Evolutionary conservation across 2,329 filamentous ascomycete genomes (phyloP).

Genomic region (Rosellinia necatrix): DNA sequence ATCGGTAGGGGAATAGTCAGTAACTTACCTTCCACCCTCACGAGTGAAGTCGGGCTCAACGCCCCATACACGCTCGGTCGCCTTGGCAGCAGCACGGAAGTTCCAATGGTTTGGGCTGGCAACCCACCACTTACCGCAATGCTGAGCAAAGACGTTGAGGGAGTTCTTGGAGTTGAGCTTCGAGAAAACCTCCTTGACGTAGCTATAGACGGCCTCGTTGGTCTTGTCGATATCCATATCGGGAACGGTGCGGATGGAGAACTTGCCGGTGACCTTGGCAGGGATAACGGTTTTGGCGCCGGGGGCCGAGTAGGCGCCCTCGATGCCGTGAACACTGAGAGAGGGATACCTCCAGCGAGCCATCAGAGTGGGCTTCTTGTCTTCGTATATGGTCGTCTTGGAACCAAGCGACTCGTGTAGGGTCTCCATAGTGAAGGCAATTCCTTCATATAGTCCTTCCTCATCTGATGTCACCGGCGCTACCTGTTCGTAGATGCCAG

Average conservation of each 20-base stretch:
- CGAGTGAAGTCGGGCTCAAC: conserved; percentile 93
- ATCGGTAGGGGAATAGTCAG: background rate
- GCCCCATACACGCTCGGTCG: conserved; percentile 93
- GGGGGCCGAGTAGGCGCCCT: conserved; percentile 90
- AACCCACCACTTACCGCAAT: conserved; percentile 98
- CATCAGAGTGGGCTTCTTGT: conserved; percentile 94
- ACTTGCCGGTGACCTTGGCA: conserved; percentile 96
- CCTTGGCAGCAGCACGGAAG: conserved; percentile 91
- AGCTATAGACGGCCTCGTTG: conserved; percentile 81
- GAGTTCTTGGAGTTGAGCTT: conserved; percentile 93
- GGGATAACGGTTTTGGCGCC: conserved; percentile 99
- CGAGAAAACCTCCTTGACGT: conserved; percentile 82
- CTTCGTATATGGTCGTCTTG: conserved; percentile 81
- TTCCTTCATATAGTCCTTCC: conserved; percentile 82
- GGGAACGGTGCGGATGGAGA: conserved; percentile 95
- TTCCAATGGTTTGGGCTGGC: conserved; percentile 99
- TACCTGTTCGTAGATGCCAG: conserved; percentile 92
- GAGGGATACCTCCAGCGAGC: conserved; percentile 94
- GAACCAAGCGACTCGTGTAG: conserved; percentile 90
- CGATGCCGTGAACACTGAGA: conserved; percentile 89
- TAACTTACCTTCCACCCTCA: conserved; percentile 81
- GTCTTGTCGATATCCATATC: conserved; percentile 95
- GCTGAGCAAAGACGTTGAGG: conserved; percentile 78
- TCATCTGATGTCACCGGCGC: conserved; percentile 87
- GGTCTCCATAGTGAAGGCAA: conserved; percentile 95